phyloP scores from a whole-genome alignment of 192 early-diverging fungal species.

The Coemansia sp. region DNA sequence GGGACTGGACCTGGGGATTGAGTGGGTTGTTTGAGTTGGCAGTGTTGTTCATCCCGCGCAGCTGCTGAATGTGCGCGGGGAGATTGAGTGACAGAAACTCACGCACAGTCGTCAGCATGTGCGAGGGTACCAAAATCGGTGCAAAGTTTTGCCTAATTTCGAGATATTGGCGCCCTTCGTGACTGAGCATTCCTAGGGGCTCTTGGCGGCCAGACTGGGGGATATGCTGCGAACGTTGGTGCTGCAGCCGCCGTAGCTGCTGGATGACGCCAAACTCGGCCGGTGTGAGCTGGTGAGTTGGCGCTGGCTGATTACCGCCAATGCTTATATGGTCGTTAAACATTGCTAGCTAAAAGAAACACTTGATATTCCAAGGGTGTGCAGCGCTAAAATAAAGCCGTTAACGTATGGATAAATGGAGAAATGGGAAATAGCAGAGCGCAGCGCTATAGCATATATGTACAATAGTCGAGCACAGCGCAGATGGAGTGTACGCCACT shows the following conservation, averaged over 20 bases:
- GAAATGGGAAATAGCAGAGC: background rate
- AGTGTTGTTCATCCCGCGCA: background rate
- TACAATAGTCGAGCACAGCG: background rate
- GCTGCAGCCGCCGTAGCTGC: slow-evolving; percentile 20
- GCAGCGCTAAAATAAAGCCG: background rate
- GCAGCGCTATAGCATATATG: background rate
- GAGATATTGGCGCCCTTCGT: slow-evolving; percentile 20
- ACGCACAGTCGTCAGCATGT: slow-evolving; percentile 13
- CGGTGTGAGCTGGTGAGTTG: slow-evolving; percentile 10
- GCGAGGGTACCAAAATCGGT: slow-evolving; percentile 34
- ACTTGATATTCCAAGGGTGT: background rate
- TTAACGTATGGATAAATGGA: background rate
- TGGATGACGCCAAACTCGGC: slow-evolving; percentile 17
- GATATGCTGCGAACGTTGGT: slow-evolving; percentile 10
- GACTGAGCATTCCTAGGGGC: slow-evolving; percentile 17
- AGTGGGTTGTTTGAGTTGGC: too few relatives aligned
- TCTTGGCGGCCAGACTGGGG: slow-evolving; percentile 1
- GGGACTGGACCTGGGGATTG: slow-evolving; percentile 14
- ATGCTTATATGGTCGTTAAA: background rate
- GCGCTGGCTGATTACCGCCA: background rate
- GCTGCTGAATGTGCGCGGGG: slow-evolving; percentile 4
- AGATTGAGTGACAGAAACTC: slow-evolving; percentile 20
- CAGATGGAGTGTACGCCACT: background rate
- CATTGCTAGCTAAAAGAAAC: background rate
- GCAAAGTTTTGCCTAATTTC: slow-evolving; percentile 24